These are phyloP conservation scores for Sarocladiaceae sp. DNA, from an alignment of 2,329 filamentous ascomycete species.

Conservation along the genomic window DNA sequence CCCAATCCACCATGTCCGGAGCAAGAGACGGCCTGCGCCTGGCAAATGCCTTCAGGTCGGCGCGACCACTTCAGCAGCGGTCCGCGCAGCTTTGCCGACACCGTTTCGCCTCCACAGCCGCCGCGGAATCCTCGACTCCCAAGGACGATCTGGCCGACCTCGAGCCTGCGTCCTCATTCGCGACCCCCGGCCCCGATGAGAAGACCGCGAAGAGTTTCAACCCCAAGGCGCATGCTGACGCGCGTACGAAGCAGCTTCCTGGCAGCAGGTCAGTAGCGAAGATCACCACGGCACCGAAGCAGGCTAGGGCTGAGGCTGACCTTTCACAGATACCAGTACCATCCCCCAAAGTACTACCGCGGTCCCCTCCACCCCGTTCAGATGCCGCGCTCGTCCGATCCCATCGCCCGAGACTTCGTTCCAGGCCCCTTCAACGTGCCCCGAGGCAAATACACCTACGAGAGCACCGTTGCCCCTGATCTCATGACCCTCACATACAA, in stretches of 20 bases:
- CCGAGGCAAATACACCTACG: slow-evolving; percentile 83
- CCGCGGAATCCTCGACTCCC: slow-evolving; percentile 22
- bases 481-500: slow-evolving; percentile 83
- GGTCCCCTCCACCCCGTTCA: slow-evolving; percentile 91
- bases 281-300: background rate
- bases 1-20: slow-evolving; percentile 30
- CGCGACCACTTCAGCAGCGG: slow-evolving; percentile 19
- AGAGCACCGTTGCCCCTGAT: slow-evolving; percentile 79
- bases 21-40: slow-evolving; percentile 34
- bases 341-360: slow-evolving; percentile 89
- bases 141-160: slow-evolving; percentile 37
- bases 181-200: slow-evolving; percentile 32
- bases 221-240: slow-evolving; percentile 26
- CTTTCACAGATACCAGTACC: slow-evolving; percentile 75
- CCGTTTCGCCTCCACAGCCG: slow-evolving; percentile 42
- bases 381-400: slow-evolving; percentile 79
- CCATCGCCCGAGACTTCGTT: slow-evolving; percentile 77
- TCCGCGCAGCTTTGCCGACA: slow-evolving; percentile 18
- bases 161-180: slow-evolving; percentile 44
- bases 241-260: slow-evolving; percentile 34
- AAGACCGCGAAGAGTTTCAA: slow-evolving; percentile 34
- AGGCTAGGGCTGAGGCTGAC: background rate
- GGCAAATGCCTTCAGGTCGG: slow-evolving; percentile 24
- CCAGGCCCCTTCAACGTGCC: slow-evolving; percentile 88
- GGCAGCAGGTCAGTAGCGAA: slow-evolving; percentile 37